Evolutionary conservation across 805 yeast genomes (phyloP), one percentile per base, ranked within the genome.

Genomic region (Helenozyma baotianmanensis): DNA sequence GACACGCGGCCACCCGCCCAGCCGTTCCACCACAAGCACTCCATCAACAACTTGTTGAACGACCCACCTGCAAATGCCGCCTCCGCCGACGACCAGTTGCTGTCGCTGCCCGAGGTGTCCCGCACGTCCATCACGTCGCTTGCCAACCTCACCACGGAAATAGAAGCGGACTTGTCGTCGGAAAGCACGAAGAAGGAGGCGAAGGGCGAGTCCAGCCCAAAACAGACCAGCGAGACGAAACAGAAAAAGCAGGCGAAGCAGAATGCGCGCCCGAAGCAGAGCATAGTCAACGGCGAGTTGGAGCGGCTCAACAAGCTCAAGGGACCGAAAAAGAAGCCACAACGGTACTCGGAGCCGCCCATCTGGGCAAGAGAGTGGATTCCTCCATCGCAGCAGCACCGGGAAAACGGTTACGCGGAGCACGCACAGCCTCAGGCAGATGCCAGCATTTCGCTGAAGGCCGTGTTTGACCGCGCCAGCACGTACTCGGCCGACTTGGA

Each of bases 361-460:
- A 67, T 77, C 4, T 88, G 95, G 95, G 95, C 96, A 0, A 80
- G 71, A 42, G 81, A 78, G 47, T 85, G 82, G 79, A 59, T 33
- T 11, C 48, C 52, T 4, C 38, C 43, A 10, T 36, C 44, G 3
- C 48, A 44, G 21, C 32, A 33, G 14, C 33, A 23, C 10, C 23
- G 33, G 10, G 33, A 33, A 6, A n/a, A 8, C 8, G 25, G 14
- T 15, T n/a, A 29, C 29, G 18, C 14, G 13, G n/a, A 21, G 9
- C 21, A 11, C 12, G 9, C 32, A 27, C 15, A 25, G 14, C 14
- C 11, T n/a, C 14, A 6, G 11, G 10, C 15, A 21, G 6, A n/a
- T 8, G 23, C 28, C 8, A 14, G 8, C 10, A 8, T 18, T 14
- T 26, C 42, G 9, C 32, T 14, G 25, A 40, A 39, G 23, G 38